phyloP scores from a whole-genome alignment of 768 basidiomycete species.

The Obba rivulosa region DNA sequence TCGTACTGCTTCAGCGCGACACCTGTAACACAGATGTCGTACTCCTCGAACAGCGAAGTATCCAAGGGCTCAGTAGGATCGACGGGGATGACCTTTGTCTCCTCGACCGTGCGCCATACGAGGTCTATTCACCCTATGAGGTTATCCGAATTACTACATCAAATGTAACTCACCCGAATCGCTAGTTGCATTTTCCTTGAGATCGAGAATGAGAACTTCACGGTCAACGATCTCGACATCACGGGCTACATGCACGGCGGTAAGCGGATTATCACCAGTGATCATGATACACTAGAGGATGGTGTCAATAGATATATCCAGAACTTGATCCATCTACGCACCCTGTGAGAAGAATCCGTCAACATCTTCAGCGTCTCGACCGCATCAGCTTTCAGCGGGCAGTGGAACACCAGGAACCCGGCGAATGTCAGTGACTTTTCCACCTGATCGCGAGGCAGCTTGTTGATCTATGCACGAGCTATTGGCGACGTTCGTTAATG shows the following conservation, averaged over 20 bases:
- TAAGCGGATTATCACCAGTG: constrained; percentile 97
- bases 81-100: constrained; percentile 82
- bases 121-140: constrained; percentile 51
- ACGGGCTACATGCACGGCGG: constrained; percentile 91
- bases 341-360: constrained; percentile 92
- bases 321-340: constrained; percentile 35
- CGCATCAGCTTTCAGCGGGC: constrained; percentile 92
- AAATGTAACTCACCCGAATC: constrained; percentile 52
- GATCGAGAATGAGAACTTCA: constrained; percentile 87
- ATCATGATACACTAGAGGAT: constrained; percentile 89
- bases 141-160: background rate
- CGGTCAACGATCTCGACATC: constrained; percentile 98
- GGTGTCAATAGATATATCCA: constrained; percentile 4
- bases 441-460: constrained; percentile 72
- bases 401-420: constrained; percentile 99
- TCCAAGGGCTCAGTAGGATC: constrained; percentile 79
- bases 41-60: constrained; percentile 67
- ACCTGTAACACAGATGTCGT: constrained; percentile 97
- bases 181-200: constrained; percentile 71
- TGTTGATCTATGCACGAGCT: constrained; percentile 63
- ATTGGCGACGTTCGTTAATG: background rate
- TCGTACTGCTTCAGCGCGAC: constrained; percentile 88
- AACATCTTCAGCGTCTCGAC: constrained; percentile 89
- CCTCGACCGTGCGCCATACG: constrained; percentile 92
- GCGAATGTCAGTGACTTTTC: constrained; percentile 78